Percentiles rank a stretch among this genome's conserved stretches.
Conservation (phyloP, 192 early-diverging fungal genomes). For the Umbelopsis isabellina region DNA sequence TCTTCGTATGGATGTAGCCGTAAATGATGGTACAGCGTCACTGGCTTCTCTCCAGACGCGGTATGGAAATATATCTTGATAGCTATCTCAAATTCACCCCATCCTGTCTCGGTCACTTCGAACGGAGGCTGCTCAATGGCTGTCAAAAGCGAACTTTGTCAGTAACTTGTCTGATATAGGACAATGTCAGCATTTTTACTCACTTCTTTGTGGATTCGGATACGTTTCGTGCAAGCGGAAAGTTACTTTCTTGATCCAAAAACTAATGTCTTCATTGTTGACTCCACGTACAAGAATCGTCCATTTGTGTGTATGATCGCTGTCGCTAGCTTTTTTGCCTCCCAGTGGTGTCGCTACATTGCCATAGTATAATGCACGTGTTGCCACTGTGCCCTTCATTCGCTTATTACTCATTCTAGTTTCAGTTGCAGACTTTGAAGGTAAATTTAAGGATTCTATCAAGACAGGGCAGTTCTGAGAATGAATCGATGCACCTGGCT, state of each 20-base stretch:
- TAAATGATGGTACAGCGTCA: conserved; percentile 87
- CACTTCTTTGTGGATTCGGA: conserved; percentile 69
- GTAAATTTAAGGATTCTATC: neutral
- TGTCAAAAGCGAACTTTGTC: conserved; percentile 29
- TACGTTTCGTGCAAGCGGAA: conserved; percentile 98
- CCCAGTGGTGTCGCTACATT: conserved; percentile 76
- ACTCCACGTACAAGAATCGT: conserved; percentile 85
- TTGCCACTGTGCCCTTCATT: conserved; percentile 64
- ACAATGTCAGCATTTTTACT: neutral
- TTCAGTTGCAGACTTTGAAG: neutral
- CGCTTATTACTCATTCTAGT: conserved; percentile 37
- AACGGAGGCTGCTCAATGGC: conserved; percentile 84
- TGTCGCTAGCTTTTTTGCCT: conserved; percentile 64
- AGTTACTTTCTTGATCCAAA: conserved; percentile 85
- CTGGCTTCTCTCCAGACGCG: conserved; percentile 73
- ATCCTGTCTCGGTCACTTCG: conserved; percentile 94
- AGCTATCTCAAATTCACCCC: conserved; percentile 98
- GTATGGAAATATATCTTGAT: conserved; percentile 91
- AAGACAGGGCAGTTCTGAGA: no score
- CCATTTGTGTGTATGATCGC: conserved; percentile 96
- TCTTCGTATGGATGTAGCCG: conserved; percentile 88
- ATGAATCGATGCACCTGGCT: no score
- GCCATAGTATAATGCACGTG: conserved; percentile 87
- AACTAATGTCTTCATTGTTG: conserved; percentile 85
- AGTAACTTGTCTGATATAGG: neutral